Base-by-base conservation (phyloP, 2,329 filamentous ascomycete genomes). In the Colletotrichum gloeosporioides region DNA sequence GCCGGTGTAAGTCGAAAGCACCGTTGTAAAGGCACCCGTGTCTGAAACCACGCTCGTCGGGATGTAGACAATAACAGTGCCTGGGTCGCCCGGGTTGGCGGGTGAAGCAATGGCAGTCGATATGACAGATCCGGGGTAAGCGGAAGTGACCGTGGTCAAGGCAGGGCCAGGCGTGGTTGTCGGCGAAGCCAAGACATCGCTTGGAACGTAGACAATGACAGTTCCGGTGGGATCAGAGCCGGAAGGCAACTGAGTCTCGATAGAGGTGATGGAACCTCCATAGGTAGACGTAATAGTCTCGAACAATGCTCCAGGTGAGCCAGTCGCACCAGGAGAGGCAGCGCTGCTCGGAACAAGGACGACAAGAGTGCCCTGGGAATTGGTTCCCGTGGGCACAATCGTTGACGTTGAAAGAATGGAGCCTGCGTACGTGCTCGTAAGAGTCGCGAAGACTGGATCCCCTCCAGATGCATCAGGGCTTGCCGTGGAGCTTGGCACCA, bases 81-180 rank as follows among this genome's bases (percentile, higher is more conserved):
- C 73, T 5, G 73, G 73, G 39, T 76, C 73, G 29, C 73, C 73
- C 8, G 73, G 73, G 44, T 68, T 73, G 6, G n/a, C 63, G 8
- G 73, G 73, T 3, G 73, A 76, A n/a, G 63, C 57, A 25, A 76
- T 59, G 18, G 31, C 69, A 16, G 73, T 76, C 13, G 73, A 76
- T 4, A 34, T 13, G 9, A 73, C 22, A 1, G 73, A 73, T 27
- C 73, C 73, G 13, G 10, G 68, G 44, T 53, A 53, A 7, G 70
- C 73, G 8, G 74, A 76, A 18, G 71, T 74, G 18, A 76, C 27
- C 1, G 74, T 73, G 12, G 57, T 63, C 4, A 76, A 22, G 13
- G 10, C 15, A 18, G 59, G 31, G 22, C 39, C 44, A 6, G 64
- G 27, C 8, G 74, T 73, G 10, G 27, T 31, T n/a, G 64, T 39